These are phyloP conservation scores for Monoraphidium neglectum DNA, from an alignment of 139 green algal genomes.

Conservation along the genomic window DNA sequence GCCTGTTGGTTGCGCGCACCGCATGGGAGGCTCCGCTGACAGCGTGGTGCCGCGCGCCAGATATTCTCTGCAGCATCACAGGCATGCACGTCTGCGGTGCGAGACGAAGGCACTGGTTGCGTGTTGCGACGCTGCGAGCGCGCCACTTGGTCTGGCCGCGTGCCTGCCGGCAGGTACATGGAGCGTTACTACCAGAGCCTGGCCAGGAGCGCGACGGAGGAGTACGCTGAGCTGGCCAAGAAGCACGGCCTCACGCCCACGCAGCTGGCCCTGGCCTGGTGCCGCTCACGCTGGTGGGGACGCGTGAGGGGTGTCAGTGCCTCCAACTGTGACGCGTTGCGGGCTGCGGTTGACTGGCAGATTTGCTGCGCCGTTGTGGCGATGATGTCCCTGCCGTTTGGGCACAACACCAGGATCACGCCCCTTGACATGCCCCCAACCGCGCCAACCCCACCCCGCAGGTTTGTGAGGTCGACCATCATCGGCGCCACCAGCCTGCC, in stretches of 20 bases:
- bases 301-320: too few species aligned
- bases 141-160: too few species aligned
- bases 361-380: neutral
- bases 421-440: neutral
- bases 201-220: slow-evolving; percentile 58
- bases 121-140: too few species aligned
- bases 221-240: slow-evolving; percentile 72
- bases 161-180: slow-evolving; percentile 66
- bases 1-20: too few species aligned
- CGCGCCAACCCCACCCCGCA: slow-evolving; percentile 3
- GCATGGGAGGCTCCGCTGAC: too few species aligned
- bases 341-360: neutral
- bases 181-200: slow-evolving; percentile 57
- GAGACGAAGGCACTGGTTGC: too few species aligned
- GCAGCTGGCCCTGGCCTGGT: slow-evolving; percentile 86
- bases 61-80: too few species aligned
- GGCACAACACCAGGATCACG: slow-evolving; percentile 8
- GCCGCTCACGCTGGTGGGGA: slow-evolving; percentile 60
- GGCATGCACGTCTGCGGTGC: too few species aligned
- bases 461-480: slow-evolving; percentile 76
- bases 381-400: neutral
- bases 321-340: neutral
- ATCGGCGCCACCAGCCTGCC: slow-evolving; percentile 89
- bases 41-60: too few species aligned
- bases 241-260: slow-evolving; percentile 78